phyloP scores from a whole-genome alignment of 257 asterid species.

The Solanum dulcamara region DNA sequence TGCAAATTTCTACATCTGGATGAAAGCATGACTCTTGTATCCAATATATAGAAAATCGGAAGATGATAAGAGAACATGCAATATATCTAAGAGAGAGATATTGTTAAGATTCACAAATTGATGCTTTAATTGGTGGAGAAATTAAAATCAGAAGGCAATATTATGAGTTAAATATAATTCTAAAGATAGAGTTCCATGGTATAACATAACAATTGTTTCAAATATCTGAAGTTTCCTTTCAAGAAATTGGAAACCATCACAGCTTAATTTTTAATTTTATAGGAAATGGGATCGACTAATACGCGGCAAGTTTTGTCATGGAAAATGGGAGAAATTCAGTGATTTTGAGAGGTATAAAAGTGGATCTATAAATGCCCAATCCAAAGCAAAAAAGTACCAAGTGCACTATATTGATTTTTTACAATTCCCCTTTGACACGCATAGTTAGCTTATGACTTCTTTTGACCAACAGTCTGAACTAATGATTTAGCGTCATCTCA shows the following conservation, averaged over 20 bases:
- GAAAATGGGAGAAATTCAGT: neutral
- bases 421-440: neutral
- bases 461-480: neutral
- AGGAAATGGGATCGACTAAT: neutral
- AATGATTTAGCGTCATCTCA: neutral
- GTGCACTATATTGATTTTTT: neutral
- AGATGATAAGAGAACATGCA: neutral
- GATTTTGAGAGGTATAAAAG: neutral
- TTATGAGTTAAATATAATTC: neutral
- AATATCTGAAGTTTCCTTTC: neutral
- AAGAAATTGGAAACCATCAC: neutral
- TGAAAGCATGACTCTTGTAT: neutral
- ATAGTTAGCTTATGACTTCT: neutral
- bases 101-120: neutral
- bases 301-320: neutral
- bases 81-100: neutral
- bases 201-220: neutral
- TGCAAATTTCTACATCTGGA: neutral
- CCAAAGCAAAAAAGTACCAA: neutral
- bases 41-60: neutral
- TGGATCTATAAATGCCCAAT: neutral
- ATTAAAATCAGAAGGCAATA: neutral
- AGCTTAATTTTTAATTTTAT: neutral
- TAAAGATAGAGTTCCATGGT: neutral
- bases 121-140: neutral